These are phyloP conservation scores for Tephrocybe sp. DNA, from an alignment of 768 basidiomycete species.

Conservation along the genomic window DNA sequence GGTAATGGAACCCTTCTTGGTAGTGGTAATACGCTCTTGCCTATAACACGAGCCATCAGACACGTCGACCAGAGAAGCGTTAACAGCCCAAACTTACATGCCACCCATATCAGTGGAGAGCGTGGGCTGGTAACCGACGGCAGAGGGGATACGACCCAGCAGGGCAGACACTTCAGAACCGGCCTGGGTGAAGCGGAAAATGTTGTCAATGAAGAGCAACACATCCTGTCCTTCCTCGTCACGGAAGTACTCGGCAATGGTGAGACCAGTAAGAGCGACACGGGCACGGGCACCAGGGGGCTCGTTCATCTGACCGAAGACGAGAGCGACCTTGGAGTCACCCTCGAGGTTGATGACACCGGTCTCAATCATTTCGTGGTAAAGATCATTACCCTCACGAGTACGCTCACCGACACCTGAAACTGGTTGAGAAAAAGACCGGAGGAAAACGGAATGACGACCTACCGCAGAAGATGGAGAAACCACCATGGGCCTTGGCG, in stretches of 20 bases:
- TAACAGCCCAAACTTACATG: conserved; percentile 62
- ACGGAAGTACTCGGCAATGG: conserved; percentile 99
- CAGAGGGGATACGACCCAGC: conserved; percentile 99
- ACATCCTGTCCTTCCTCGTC: conserved; percentile 99
- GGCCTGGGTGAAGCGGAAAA: conserved; percentile 99
- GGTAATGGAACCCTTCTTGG: conserved; percentile 99
- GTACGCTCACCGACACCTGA: conserved; percentile 99
- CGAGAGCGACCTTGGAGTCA: conserved; percentile 99
- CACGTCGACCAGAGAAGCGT: conserved; percentile 1
- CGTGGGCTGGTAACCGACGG: conserved; percentile 99
- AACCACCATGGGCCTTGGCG: conserved; percentile 99
- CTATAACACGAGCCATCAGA: conserved; percentile 31
- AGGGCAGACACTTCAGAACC: conserved; percentile 99
- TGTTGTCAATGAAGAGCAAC: conserved; percentile 99
- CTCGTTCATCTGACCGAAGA: conserved; percentile 99
- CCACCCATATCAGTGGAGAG: conserved; percentile 99
- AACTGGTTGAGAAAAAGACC: conserved; percentile 2
- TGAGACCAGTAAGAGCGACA: conserved; percentile 98
- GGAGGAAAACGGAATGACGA: not conserved
- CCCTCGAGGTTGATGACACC: conserved; percentile 99
- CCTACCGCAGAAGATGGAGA: conserved; percentile 98
- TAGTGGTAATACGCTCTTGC: conserved; percentile 99
- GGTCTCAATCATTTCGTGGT: conserved; percentile 99
- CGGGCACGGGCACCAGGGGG: conserved; percentile 99
- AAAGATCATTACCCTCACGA: conserved; percentile 99